Percentiles rank a stretch among this genome's conserved stretches.
Conservation (phyloP, 306 rosid genomes). For the Benincasa hispida region DNA sequence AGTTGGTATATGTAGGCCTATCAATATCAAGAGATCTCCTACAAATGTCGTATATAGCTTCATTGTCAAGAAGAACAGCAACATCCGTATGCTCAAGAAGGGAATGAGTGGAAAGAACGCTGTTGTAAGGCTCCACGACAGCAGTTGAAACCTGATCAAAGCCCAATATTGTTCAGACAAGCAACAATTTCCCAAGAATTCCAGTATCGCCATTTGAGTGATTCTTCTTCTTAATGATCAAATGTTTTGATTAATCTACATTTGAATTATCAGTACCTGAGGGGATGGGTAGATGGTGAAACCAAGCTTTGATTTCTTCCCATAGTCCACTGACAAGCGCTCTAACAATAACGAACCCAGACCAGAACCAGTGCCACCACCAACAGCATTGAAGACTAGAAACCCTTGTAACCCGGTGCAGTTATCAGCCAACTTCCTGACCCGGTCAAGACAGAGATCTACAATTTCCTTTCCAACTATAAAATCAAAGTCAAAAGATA, state of each 20-base stretch:
- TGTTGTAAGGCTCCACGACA: slow-evolving; percentile 95
- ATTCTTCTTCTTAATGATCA: background rate
- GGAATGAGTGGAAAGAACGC: slow-evolving; percentile 91
- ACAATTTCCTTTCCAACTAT: slow-evolving; percentile 85
- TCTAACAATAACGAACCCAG: slow-evolving; percentile 78
- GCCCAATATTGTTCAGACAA: background rate
- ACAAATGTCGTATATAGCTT: slow-evolving; percentile 93
- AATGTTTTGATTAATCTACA: background rate
- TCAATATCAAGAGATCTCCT: slow-evolving; percentile 88
- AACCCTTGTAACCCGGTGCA: slow-evolving; percentile 97
- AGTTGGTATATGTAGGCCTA: slow-evolving; percentile 87
- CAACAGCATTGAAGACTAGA: slow-evolving; percentile 89
- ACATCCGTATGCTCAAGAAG: slow-evolving; percentile 97
- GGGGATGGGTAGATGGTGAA: slow-evolving; percentile 99
- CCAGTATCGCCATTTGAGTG: background rate
- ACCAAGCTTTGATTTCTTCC: slow-evolving; percentile 88
- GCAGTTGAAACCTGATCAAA: slow-evolving; percentile 77
- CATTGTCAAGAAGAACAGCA: slow-evolving; percentile 85
- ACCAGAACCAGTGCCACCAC: slow-evolving; percentile 98
- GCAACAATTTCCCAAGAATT: background rate
- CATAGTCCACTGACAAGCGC: slow-evolving; percentile 89
- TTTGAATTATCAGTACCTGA: slow-evolving; percentile 41
- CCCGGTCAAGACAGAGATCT: slow-evolving; percentile 91
- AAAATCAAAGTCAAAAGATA: background rate
- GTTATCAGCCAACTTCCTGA: slow-evolving; percentile 88